phyloP scores from a whole-genome alignment of 495 filamentous ascomycete species.

The Podospora pseudocomata region DNA sequence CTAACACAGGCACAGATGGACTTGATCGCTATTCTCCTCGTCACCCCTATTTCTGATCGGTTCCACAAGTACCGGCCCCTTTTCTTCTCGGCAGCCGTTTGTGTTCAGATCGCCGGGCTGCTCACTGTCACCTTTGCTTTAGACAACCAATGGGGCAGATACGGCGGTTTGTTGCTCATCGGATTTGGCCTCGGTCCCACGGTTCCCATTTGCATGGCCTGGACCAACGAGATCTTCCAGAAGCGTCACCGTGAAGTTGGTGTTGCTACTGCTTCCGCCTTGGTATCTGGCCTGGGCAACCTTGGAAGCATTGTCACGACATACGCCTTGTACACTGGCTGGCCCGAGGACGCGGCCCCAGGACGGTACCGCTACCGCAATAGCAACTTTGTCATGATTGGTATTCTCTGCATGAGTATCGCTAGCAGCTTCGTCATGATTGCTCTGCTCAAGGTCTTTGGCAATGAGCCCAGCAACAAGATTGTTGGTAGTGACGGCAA shows the following conservation, averaged over 20 bases:
- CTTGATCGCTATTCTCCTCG: constrained; percentile 78
- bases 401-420: constrained; percentile 76
- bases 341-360: constrained; percentile 64
- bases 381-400: constrained; percentile 85
- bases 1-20: constrained; percentile 57
- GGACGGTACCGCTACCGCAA: constrained; percentile 72
- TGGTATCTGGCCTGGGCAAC: constrained; percentile 84
- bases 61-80: constrained; percentile 80
- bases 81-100: constrained; percentile 71
- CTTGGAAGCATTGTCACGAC: constrained; percentile 81
- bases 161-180: constrained; percentile 83
- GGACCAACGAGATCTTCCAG: constrained; percentile 90
- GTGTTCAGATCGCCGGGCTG: constrained; percentile 79
- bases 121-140: constrained; percentile 74
- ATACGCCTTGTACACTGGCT: constrained; percentile 84
- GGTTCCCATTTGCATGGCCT: constrained; percentile 88
- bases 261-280: constrained; percentile 80
- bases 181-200: constrained; percentile 90
- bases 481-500: constrained; percentile 28
- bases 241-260: constrained; percentile 85
- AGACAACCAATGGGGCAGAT: constrained; percentile 73
- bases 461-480: constrained; percentile 51
- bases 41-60: constrained; percentile 81
- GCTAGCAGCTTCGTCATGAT: constrained; percentile 64
- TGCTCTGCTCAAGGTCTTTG: constrained; percentile 59